Percentiles rank a stretch among this genome's conserved stretches.
phyloP scores from a whole-genome alignment of 179 eudicot species.

The Sideroxylon spinosum region DNA sequence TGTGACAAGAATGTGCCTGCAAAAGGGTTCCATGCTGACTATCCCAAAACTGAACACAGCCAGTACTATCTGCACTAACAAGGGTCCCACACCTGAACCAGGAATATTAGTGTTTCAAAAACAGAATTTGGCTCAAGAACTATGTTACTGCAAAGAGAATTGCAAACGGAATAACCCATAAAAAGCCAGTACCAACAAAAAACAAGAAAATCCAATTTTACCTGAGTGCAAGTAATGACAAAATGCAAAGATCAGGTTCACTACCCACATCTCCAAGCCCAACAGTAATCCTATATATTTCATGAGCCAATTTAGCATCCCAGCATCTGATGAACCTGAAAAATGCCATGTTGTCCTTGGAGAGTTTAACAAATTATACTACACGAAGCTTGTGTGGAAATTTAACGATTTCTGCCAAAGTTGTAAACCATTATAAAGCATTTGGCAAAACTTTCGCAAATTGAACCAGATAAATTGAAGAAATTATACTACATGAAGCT shows the following conservation, averaged over 20 bases:
- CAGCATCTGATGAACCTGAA: slow-evolving; percentile 90
- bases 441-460: not conserved
- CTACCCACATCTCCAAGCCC: slow-evolving; percentile 85
- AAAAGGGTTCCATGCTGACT: slow-evolving; percentile 78
- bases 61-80: slow-evolving; percentile 96
- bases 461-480: not conserved
- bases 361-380: not conserved
- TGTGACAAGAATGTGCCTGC: slow-evolving; percentile 82
- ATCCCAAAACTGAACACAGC: slow-evolving; percentile 98
- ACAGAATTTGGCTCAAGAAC: not conserved
- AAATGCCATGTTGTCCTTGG: not conserved
- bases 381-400: slow-evolving; percentile 5
- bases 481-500: not conserved
- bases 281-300: slow-evolving; percentile 81
- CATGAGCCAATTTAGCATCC: slow-evolving; percentile 57
- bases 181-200: slow-evolving; percentile 9
- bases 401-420: not conserved
- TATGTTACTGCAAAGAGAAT: not conserved
- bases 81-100: slow-evolving; percentile 64
- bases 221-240: slow-evolving; percentile 92
- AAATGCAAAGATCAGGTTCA: slow-evolving; percentile 74
- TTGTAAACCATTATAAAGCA: not conserved
- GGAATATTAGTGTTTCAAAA: slow-evolving; percentile 1
- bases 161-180: not conserved
- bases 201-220: slow-evolving; percentile 20